These are phyloP conservation scores for Tylopilus sp. DNA, from an alignment of 768 basidiomycete genomes.

Conservation along the genomic window DNA sequence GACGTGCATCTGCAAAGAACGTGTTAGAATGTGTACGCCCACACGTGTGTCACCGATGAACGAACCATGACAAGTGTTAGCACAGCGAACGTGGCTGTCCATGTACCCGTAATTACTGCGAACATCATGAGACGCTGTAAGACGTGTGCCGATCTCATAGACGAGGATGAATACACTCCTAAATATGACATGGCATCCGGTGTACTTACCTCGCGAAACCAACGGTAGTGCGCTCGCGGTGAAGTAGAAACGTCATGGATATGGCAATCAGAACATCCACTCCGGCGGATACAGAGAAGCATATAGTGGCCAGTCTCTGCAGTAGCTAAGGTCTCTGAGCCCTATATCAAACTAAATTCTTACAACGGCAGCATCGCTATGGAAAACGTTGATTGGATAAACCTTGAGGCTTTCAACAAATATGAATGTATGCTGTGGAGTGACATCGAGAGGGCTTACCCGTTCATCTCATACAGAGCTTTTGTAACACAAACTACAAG, in stretches of 20 bases:
- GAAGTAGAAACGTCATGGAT: constrained; percentile 2
- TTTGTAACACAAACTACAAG: too few relatives aligned
- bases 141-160: constrained; percentile 3
- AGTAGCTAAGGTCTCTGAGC: background rate
- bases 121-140: constrained; percentile 10
- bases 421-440: too few relatives aligned
- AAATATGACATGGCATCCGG: background rate
- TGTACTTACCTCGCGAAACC: background rate
- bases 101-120: constrained; percentile 32
- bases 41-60: background rate
- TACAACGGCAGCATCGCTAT: too few relatives aligned
- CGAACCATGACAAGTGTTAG: constrained; percentile 40
- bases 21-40: background rate
- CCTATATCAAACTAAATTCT: too few relatives aligned
- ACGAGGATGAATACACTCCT: background rate
- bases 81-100: constrained; percentile 48
- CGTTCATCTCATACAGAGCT: too few relatives aligned
- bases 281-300: background rate
- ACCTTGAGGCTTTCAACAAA: too few relatives aligned
- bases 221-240: background rate
- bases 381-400: too few relatives aligned
- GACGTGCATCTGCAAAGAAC: background rate
- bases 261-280: constrained; percentile 9
- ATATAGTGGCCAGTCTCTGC: background rate
- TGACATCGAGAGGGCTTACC: too few relatives aligned